phyloP scores from a whole-genome alignment of 768 basidiomycete genomes.

The Galerina marginata region DNA sequence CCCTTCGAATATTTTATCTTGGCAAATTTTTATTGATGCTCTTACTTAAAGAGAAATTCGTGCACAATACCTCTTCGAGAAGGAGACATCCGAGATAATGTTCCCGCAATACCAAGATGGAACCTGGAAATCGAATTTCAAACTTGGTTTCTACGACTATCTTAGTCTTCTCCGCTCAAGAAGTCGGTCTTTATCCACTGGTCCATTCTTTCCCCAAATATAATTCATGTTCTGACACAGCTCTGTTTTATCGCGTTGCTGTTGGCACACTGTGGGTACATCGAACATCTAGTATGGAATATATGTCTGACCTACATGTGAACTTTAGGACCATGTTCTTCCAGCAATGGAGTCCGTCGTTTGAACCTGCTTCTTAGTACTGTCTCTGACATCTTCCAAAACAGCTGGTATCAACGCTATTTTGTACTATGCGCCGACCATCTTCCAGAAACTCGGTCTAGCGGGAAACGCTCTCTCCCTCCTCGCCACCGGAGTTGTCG shows the following conservation, averaged over 20 bases:
- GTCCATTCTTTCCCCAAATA: background rate
- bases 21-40: background rate
- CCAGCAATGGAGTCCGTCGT: conserved; percentile 73
- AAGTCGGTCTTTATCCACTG: conserved; percentile 33
- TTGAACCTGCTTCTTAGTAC: background rate
- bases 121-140: conserved; percentile 58
- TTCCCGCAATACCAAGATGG: conserved; percentile 74
- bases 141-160: conserved; percentile 66
- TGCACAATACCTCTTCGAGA: conserved; percentile 75
- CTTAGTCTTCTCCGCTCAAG: conserved; percentile 60
- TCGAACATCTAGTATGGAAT: background rate
- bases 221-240: conserved; percentile 31
- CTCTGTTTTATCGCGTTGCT: conserved; percentile 64
- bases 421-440: conserved; percentile 76
- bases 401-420: conserved; percentile 71
- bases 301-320: no score
- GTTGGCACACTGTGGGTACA: conserved; percentile 58
- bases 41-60: conserved; percentile 61
- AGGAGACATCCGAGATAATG: conserved; percentile 58
- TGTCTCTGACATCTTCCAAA: background rate
- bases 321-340: conserved; percentile 69
- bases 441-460: conserved; percentile 67
- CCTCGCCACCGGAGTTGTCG: conserved; percentile 71
- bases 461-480: conserved; percentile 62
- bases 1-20: background rate